A percentile compares a stretch with the other conserved stretches of the same genome.
phyloP scores from a whole-genome alignment of 225 moss, liverwort and hornwort genomes.

The Bryoerythrophyllum caledonicum region DNA sequence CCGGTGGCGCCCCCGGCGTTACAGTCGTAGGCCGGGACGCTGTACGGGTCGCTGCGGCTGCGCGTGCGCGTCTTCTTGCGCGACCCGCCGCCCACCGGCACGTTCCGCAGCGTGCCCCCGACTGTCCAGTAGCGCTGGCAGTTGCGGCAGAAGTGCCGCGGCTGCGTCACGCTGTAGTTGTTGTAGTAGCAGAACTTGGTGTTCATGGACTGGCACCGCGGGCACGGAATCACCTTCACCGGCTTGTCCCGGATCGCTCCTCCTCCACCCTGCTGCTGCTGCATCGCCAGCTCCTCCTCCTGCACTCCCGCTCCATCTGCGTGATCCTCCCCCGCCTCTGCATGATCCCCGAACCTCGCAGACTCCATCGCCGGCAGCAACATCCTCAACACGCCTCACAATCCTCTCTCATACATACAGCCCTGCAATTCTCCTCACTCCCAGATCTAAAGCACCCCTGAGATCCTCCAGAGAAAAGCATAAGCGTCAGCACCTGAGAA shows the following conservation, averaged over 20 bases:
- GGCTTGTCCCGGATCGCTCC: conserved; percentile 26
- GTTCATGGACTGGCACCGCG: conserved; percentile 46
- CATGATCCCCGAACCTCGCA: not conserved
- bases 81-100: conserved; percentile 36
- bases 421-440: not conserved
- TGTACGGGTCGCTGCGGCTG: conserved; percentile 22
- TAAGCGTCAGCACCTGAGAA: too few species aligned
- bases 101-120: conserved; percentile 35
- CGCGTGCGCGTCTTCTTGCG: conserved; percentile 38
- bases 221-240: conserved; percentile 40
- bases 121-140: conserved; percentile 46
- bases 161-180: conserved; percentile 37
- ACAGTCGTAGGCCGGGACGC: not conserved
- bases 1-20: not conserved
- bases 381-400: conserved; percentile 16
- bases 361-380: not conserved
- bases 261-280: not conserved
- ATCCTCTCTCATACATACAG: not conserved
- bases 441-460: not conserved
- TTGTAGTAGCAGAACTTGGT: conserved; percentile 49
- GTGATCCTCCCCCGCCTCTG: not conserved
- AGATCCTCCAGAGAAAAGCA: too few species aligned
- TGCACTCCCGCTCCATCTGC: not conserved
- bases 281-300: conserved; percentile 5
- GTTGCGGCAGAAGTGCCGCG: conserved; percentile 40